These are phyloP conservation scores for Debaryomyces sp. DNA, from an alignment of 1,139 yeast species.

Conservation along the genomic window DNA sequence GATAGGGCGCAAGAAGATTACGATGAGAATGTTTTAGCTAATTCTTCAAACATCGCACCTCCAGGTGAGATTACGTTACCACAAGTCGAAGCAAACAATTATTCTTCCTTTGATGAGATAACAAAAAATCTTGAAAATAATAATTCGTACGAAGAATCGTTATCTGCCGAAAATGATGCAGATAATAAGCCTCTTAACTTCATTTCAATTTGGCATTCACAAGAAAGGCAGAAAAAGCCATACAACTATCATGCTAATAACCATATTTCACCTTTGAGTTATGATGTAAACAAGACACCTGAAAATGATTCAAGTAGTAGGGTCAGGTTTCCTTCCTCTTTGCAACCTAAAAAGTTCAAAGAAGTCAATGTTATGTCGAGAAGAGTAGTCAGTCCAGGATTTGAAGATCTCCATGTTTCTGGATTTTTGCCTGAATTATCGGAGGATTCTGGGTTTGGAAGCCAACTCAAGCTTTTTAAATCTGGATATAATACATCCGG, in stretches of 20 bases:
- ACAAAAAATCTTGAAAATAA: slow-evolving; percentile 27
- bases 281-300: slow-evolving; percentile 2
- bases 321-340: slow-evolving; percentile 25
- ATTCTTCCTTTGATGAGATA: slow-evolving; percentile 42
- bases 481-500: slow-evolving; percentile 19
- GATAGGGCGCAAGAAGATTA: slow-evolving; percentile 9
- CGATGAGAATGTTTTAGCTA: slow-evolving; percentile 31
- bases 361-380: slow-evolving; percentile 50
- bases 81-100: slow-evolving; percentile 33
- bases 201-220: slow-evolving; percentile 49
- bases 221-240: slow-evolving; percentile 26
- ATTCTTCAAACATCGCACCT: slow-evolving; percentile 47
- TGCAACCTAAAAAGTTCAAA: slow-evolving; percentile 38
- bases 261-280: slow-evolving; percentile 10
- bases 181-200: slow-evolving; percentile 33
- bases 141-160: slow-evolving; percentile 41
- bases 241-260: slow-evolving; percentile 14
- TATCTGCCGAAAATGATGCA: slow-evolving; percentile 47
- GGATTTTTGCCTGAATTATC: slow-evolving; percentile 50
- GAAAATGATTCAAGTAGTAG: slow-evolving; percentile 10
- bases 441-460: slow-evolving; percentile 50
- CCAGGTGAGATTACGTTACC: slow-evolving; percentile 44
- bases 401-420: slow-evolving; percentile 40
- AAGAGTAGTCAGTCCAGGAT: slow-evolving; percentile 42
- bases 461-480: slow-evolving; percentile 35